These are phyloP conservation scores for Flaveria floridana DNA, from an alignment of 140 eudicot genomes.

Conservation along the genomic window DNA sequence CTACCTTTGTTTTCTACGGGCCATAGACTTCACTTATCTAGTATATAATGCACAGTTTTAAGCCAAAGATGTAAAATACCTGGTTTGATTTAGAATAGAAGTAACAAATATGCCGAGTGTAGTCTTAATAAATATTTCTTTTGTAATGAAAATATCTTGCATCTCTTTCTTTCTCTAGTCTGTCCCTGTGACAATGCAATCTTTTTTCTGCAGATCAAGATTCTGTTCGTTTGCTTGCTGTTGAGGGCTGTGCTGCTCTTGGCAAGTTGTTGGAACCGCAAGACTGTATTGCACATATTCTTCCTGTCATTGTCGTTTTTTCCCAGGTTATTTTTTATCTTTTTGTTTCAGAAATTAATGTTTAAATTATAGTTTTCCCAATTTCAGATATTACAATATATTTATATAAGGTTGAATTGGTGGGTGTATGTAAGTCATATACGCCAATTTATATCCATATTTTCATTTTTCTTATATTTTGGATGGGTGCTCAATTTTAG, in stretches of 20 bases:
- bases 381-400: background rate
- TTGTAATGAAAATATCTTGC: background rate
- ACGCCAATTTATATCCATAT: background rate
- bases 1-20: background rate
- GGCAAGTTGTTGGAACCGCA: conserved; percentile 96
- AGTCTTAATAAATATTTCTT: background rate
- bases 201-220: conserved; percentile 72
- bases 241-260: conserved; percentile 99
- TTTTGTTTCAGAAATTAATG: background rate
- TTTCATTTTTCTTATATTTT: conserved; percentile 1
- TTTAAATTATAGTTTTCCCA: background rate
- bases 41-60: background rate
- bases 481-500: conserved; percentile 1
- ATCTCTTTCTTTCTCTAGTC: background rate
- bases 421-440: background rate
- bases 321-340: conserved; percentile 60
- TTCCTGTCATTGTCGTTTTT: conserved; percentile 92
- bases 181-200: conserved; percentile 7
- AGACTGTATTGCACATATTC: conserved; percentile 95
- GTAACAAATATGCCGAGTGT: background rate
- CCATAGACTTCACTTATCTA: conserved; percentile 5
- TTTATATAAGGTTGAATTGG: background rate
- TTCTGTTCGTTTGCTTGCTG: conserved; percentile 98
- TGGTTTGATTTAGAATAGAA: background rate
- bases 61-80: background rate